Conservation (phyloP, 306 rosid species). For the Ochetophila trinervis region DNA sequence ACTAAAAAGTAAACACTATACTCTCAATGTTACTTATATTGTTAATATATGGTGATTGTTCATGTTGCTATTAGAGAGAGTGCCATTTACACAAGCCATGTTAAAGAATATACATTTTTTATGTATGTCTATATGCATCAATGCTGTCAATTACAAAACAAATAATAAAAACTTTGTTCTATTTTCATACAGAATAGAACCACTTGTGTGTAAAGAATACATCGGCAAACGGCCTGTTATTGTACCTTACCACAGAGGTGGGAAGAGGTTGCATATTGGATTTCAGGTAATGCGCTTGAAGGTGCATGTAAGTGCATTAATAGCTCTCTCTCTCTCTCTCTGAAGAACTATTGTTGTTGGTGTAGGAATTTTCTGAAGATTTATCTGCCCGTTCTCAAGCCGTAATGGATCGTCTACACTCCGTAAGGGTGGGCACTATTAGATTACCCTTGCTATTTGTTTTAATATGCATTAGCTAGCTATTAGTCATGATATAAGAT, state of each 20-base stretch:
- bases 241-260: constrained; percentile 94
- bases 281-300: constrained; percentile 57
- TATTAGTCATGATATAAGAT: background rate
- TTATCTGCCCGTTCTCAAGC: constrained; percentile 76
- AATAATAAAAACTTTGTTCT: background rate
- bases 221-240: constrained; percentile 68
- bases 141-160: background rate
- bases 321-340: constrained; percentile 13
- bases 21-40: no score
- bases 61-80: no score
- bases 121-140: no score
- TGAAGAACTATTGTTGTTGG: constrained; percentile 3
- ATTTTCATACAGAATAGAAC: constrained; percentile 68
- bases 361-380: constrained; percentile 88
- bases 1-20: no score
- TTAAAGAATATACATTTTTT: no score
- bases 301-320: background rate
- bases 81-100: no score
- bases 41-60: no score
- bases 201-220: constrained; percentile 91
- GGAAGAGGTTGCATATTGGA: constrained; percentile 93
- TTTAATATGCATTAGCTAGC: background rate
- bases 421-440: constrained; percentile 61
- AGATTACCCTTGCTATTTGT: background rate
- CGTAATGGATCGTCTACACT: constrained; percentile 53